Evolutionary conservation across 352 stramenopile genomes (phyloP).

Genomic region (Phytophthora pistaciae): DNA sequence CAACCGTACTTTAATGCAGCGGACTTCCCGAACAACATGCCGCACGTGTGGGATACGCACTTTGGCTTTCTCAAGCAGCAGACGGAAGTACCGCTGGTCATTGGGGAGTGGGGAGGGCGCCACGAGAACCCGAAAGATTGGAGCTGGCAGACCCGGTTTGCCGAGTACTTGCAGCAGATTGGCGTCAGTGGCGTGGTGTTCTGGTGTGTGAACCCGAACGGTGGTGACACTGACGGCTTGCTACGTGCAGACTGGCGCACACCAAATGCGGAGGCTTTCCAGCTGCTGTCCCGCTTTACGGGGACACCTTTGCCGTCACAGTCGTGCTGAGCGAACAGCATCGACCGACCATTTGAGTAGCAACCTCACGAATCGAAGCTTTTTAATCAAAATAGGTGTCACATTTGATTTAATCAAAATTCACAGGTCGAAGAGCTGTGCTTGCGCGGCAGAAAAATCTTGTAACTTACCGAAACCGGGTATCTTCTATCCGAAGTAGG

Average conservation of each 20-base stretch:
- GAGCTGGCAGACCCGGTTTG: conserved; percentile 60
- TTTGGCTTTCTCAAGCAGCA: conserved; percentile 57
- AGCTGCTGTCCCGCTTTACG: conserved; percentile 51
- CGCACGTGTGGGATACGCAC: conserved; percentile 61
- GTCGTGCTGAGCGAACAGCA: conserved; percentile 2
- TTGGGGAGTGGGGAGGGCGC: conserved; percentile 72
- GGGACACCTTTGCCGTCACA: conserved; percentile 39
- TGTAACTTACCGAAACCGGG: no score
- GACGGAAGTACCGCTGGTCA: conserved; percentile 48
- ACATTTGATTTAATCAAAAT: no score
- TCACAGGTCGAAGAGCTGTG: no score
- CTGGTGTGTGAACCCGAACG: conserved; percentile 79
- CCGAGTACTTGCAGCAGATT: conserved; percentile 49
- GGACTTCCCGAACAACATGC: conserved; percentile 57
- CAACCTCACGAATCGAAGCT: no score
- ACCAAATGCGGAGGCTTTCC: conserved; percentile 50
- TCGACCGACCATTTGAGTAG: no score
- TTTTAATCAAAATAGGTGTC: no score
- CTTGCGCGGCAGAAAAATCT: no score
- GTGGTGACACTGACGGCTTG: conserved; percentile 65
- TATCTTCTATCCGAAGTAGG: no score
- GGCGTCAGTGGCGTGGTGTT: conserved; percentile 58
- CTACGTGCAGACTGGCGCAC: conserved; percentile 67
- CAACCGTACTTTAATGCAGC: conserved; percentile 56
- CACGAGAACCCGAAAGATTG: conserved; percentile 45